phyloP scores from a whole-genome alignment of 129 eudicot species.

The Smallanthus sonchifolius region DNA sequence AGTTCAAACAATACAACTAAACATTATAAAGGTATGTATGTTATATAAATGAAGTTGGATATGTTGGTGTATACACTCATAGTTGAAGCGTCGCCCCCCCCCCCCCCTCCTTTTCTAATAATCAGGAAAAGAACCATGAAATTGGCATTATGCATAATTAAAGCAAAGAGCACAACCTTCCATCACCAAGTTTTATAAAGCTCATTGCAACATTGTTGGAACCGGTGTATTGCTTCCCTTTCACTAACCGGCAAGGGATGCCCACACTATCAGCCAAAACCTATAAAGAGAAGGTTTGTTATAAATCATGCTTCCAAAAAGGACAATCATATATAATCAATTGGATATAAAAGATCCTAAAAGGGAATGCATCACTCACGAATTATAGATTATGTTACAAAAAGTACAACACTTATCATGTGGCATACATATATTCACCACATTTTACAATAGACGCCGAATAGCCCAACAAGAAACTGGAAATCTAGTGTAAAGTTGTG shows the following conservation, averaged over 20 bases:
- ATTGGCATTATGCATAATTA: not conserved
- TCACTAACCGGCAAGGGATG: conserved; percentile 83
- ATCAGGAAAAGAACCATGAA: not conserved
- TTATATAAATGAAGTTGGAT: no score
- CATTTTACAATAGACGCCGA: not conserved
- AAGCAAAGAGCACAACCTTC: conserved; percentile 49
- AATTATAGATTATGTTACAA: not conserved
- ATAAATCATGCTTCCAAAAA: not conserved
- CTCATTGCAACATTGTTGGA: conserved; percentile 77
- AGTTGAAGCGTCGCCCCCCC: not conserved
- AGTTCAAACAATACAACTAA: no score
- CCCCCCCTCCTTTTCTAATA: not conserved
- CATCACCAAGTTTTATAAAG: conserved; percentile 58
- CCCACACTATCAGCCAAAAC: conserved; percentile 92
- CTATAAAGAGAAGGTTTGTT: conserved; percentile 32
- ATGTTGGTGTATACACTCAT: no score
- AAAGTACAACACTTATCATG: not conserved
- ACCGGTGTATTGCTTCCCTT: conserved; percentile 83
- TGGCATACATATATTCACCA: not conserved
- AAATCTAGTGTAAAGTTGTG: not conserved
- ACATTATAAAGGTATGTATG: no score
- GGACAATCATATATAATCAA: not conserved
- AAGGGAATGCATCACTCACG: conserved; percentile 4
- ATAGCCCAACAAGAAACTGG: not conserved
- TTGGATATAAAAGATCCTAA: conserved; percentile 8